Percentiles rank a stretch among this genome's conserved stretches.
Conservation (phyloP, 306 rosid species). For the Acmispon strigosus region DNA sequence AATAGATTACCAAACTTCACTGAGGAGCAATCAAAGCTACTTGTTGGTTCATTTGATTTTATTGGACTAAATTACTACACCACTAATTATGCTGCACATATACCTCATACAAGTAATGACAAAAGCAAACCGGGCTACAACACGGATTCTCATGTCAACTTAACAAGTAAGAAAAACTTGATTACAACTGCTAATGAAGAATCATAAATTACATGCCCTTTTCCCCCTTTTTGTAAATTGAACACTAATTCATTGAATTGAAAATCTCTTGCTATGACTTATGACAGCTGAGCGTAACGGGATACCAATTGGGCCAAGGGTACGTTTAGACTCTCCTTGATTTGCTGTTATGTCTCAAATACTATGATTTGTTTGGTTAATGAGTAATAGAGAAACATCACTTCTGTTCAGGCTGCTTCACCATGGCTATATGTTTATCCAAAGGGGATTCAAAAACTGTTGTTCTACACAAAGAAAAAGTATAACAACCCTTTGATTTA, state of each 20-base stretch:
- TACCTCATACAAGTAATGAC: background rate
- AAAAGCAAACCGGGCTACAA: background rate
- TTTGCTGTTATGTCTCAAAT: too few relatives aligned
- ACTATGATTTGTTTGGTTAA: too few relatives aligned
- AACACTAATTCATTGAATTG: background rate
- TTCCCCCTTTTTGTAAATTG: too few relatives aligned
- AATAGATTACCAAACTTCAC: conserved; percentile 46
- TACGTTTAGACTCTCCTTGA: background rate
- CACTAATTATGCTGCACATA: conserved; percentile 33
- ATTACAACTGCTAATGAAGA: background rate
- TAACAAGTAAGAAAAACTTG: conserved; percentile 25
- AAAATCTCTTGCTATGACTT: background rate
- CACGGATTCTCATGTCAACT: conserved; percentile 27
- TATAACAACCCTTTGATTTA: conserved; percentile 49
- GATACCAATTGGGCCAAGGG: conserved; percentile 36
- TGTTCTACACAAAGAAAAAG: conserved; percentile 34
- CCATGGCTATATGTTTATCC: conserved; percentile 43
- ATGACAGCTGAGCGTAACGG: conserved; percentile 31
- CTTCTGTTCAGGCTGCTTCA: conserved; percentile 18
- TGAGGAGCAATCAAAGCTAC: background rate
- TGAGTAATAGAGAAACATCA: too few relatives aligned
- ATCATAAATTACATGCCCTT: background rate
- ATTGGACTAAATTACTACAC: conserved; percentile 67
- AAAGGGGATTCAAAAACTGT: conserved; percentile 32
- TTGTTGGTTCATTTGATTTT: conserved; percentile 54